Base-by-base conservation (phyloP, 148 eudicot species). In the Pharnaceum exiguum region DNA sequence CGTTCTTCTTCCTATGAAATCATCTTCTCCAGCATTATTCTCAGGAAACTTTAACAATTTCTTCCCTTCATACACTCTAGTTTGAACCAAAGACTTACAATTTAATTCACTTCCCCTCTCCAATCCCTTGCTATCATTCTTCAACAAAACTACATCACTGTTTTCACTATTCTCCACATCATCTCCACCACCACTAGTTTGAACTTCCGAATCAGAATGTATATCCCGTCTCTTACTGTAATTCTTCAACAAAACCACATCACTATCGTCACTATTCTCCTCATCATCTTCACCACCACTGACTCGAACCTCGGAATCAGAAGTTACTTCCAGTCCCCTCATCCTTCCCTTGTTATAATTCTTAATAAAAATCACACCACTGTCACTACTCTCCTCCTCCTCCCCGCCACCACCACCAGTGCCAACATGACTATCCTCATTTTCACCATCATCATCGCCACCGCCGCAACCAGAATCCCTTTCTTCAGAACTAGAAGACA, bases 61-160 rank as follows among this genome's bases (percentile, higher is more conserved):
- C 46, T 55, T 33, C 23, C 69, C 69, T 10, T 65, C 69, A 56
- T 27, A 65, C 3, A n/a, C n/a, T n/a, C n/a, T n/a, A n/a, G n/a
- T n/a, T n/a, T n/a, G n/a, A n/a, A n/a, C n/a, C n/a, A n/a, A n/a
- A n/a, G n/a, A n/a, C n/a, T n/a, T n/a, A n/a, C n/a, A n/a, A 3
- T 18, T 10, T 8, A 11, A 0, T 38, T 5, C n/a, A 15, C 12
- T 38, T 38, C 13, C n/a, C n/a, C n/a, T 38, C 43, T 38, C n/a
- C 43, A 10, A 10, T 38, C n/a, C 4, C 43, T 17, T 17, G n/a
- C 3, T 4, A 5, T 38, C n/a, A 4, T 13, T 11, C 39, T 19
- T 59, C 38, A 32, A n/a, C 11, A 22, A 5, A 15, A n/a, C n/a
- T n/a, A 7, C 13, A 18, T 25, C 21, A 13, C 11, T 10, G 16